A percentile compares a stretch with the other conserved stretches of the same genome.
phyloP scores from a whole-genome alignment of 495 filamentous ascomycete genomes.

The Penicillium longicatenatum region DNA sequence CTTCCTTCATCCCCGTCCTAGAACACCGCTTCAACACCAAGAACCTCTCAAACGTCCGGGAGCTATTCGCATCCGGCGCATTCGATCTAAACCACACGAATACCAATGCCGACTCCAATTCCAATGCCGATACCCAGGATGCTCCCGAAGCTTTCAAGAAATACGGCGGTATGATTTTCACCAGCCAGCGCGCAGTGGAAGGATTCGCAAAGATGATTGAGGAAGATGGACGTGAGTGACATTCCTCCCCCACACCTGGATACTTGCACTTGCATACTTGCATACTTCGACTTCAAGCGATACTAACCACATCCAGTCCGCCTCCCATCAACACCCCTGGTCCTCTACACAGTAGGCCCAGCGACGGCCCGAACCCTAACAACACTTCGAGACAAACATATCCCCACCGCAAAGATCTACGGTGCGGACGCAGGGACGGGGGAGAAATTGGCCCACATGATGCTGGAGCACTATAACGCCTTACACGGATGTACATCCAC shows the following conservation, averaged over 20 bases:
- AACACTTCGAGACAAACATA: slow-evolving; percentile 49
- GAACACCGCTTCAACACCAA: slow-evolving; percentile 62
- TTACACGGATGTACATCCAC: slow-evolving; percentile 34
- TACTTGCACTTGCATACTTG: no score
- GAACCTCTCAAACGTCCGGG: slow-evolving; percentile 49
- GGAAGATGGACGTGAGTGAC: slow-evolving; percentile 36
- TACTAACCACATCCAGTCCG: neutral
- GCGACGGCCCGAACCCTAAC: slow-evolving; percentile 77
- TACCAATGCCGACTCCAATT: neutral
- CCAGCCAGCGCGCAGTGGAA: slow-evolving; percentile 91
- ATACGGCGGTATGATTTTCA: slow-evolving; percentile 90
- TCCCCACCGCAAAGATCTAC: slow-evolving; percentile 56
- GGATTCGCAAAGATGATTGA: slow-evolving; percentile 72
- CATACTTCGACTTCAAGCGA: neutral
- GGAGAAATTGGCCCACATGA: slow-evolving; percentile 72
- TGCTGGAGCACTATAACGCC: slow-evolving; percentile 69
- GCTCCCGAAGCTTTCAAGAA: slow-evolving; percentile 18
- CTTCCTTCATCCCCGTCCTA: slow-evolving; percentile 81
- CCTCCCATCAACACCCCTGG: slow-evolving; percentile 25
- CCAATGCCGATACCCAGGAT: neutral
- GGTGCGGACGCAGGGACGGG: slow-evolving; percentile 84
- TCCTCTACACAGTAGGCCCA: slow-evolving; percentile 89
- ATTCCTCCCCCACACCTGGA: no score
- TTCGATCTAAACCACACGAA: slow-evolving; percentile 12
- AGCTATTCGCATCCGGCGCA: slow-evolving; percentile 38